Conservation (phyloP, 495 filamentous ascomycete genomes). For the Talaromyces trachyspermus region DNA sequence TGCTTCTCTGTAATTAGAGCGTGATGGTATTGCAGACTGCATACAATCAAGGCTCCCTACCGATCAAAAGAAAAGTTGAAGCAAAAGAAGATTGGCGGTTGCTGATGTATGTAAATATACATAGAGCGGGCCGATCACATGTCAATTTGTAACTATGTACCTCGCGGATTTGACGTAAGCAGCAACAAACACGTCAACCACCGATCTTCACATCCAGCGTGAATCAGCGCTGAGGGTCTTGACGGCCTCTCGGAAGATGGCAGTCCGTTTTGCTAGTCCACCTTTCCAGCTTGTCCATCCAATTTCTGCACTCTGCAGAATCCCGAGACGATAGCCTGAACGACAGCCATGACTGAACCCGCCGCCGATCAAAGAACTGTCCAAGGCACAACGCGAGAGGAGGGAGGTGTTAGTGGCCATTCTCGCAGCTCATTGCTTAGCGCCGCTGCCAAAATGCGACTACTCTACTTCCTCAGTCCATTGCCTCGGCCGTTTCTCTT, state of each 20-base stretch:
- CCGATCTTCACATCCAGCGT: too few relatives aligned
- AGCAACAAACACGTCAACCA: not conserved
- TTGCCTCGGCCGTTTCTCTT: constrained; percentile 64
- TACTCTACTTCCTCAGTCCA: constrained; percentile 58
- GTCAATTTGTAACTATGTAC: not conserved
- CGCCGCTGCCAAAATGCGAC: constrained; percentile 31
- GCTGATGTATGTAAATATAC: too few relatives aligned
- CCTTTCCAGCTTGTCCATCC: too few relatives aligned
- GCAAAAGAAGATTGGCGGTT: too few relatives aligned
- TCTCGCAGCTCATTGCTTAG: constrained; percentile 9
- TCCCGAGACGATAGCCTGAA: not conserved
- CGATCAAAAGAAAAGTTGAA: not conserved
- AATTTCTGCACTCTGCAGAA: not conserved
- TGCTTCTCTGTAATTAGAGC: constrained; percentile 35
- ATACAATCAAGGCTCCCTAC: not conserved
- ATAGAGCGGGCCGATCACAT: not conserved
- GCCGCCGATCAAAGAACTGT: not conserved
- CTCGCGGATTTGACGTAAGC: constrained; percentile 3
- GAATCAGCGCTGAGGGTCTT: too few relatives aligned
- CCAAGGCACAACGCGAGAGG: not conserved
- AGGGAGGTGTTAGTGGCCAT: not conserved
- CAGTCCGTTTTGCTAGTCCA: too few relatives aligned
- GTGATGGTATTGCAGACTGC: too few relatives aligned
- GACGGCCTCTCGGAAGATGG: too few relatives aligned
- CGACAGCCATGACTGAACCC: not conserved